Percentiles rank a stretch among this genome's conserved stretches.
These are phyloP conservation scores for Phaeosphaeria sp. DNA, from an alignment of 2,329 filamentous ascomycete species.

Conservation along the genomic window DNA sequence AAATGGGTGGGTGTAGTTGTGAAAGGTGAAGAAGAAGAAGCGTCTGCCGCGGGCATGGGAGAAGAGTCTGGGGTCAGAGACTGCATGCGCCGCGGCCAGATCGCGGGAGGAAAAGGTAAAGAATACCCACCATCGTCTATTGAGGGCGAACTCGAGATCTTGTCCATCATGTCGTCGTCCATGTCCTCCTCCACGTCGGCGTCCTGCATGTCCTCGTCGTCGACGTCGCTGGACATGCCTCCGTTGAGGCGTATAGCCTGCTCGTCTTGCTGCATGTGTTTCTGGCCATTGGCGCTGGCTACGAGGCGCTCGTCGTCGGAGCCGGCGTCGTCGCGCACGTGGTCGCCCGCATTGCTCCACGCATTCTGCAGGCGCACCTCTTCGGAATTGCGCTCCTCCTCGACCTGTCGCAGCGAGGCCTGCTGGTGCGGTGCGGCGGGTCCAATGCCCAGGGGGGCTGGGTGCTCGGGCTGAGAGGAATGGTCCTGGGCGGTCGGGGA, in stretches of 20 bases:
- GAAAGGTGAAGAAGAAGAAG: constrained; percentile 55
- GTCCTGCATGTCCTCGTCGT: constrained; percentile 64
- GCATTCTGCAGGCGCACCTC: constrained; percentile 71
- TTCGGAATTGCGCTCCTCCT: constrained; percentile 73
- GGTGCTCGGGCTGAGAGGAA: constrained; percentile 61
- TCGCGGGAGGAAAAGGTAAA: constrained; percentile 43
- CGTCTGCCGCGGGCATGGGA: constrained; percentile 32
- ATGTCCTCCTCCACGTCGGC: constrained; percentile 72
- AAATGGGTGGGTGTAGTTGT: constrained; percentile 52
- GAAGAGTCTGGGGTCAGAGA: constrained; percentile 49
- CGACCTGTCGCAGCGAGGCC: constrained; percentile 79
- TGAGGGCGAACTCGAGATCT: constrained; percentile 97
- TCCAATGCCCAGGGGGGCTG: constrained; percentile 59
- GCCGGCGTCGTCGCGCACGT: constrained; percentile 56
- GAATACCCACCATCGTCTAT: constrained; percentile 96
- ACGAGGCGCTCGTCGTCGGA: constrained; percentile 63
- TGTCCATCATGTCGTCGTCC: constrained; percentile 96
- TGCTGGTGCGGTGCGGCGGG: constrained; percentile 81
- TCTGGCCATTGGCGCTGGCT: constrained; percentile 20
- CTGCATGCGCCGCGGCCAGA: constrained; percentile 51
- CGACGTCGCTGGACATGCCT: constrained; percentile 39
- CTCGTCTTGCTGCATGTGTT: constrained; percentile 35
- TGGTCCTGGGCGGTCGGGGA: constrained; percentile 87
- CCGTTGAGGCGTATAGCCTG: constrained; percentile 44
- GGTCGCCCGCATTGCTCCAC: constrained; percentile 50